These are phyloP conservation scores for Xylaria sp. DNA, from an alignment of 2,329 filamentous ascomycete genomes.

Conservation along the genomic window DNA sequence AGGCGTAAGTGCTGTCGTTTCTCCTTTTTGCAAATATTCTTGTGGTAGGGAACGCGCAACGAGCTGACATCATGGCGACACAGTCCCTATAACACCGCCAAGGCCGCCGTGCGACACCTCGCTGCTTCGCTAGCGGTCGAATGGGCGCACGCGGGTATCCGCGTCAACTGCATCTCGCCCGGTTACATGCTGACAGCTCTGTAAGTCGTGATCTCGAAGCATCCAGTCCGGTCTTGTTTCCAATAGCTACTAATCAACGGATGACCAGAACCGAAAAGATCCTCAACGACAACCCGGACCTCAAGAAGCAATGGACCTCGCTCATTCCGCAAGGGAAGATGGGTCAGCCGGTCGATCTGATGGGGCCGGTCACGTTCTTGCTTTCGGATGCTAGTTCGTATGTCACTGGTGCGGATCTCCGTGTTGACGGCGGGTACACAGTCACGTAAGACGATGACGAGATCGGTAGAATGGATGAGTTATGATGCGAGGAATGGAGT, in stretches of 20 bases:
- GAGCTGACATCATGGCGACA: constrained; percentile 13
- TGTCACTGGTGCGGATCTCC: constrained; percentile 67
- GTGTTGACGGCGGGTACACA: constrained; percentile 88
- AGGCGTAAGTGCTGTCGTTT: constrained; percentile 50
- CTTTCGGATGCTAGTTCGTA: constrained; percentile 73
- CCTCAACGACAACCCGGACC: constrained; percentile 83
- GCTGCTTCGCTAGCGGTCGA: constrained; percentile 86
- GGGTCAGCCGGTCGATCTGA: constrained; percentile 84
- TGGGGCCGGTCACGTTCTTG: constrained; percentile 86
- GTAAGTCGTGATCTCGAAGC: constrained; percentile 46
- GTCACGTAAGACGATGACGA: constrained; percentile 49
- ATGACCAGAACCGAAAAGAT: constrained; percentile 77
- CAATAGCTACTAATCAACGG: too few species aligned
- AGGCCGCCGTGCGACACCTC: constrained; percentile 85
- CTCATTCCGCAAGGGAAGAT: constrained; percentile 91
- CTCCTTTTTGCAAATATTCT: too few species aligned
- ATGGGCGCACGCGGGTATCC: constrained; percentile 82
- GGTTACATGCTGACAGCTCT: constrained; percentile 95
- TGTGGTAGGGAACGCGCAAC: neutral
- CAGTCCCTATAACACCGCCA: constrained; percentile 83
- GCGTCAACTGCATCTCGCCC: constrained; percentile 91
- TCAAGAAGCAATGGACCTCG: constrained; percentile 85
- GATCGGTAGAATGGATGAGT: too few species aligned
- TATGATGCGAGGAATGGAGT: neutral
- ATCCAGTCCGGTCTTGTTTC: neutral